Evolutionary conservation across 2,329 filamentous ascomycete species (phyloP).

Genomic region (Neofusicoccum sp.): DNA sequence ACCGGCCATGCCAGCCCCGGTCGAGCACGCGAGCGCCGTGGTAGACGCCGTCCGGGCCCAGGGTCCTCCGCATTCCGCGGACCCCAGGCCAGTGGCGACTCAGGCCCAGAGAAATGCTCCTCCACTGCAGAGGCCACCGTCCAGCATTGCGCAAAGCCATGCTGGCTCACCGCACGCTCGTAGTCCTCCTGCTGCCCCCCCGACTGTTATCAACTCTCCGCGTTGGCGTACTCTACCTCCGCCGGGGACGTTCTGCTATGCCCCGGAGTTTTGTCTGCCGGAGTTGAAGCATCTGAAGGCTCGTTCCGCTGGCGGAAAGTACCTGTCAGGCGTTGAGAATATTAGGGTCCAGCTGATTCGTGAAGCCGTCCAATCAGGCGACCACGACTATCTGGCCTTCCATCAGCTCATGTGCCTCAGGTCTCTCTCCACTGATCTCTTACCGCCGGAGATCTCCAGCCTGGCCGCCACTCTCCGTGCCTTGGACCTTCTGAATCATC

Average conservation of each 20-base stretch:
- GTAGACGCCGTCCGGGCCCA: neutral
- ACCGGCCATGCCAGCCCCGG: neutral
- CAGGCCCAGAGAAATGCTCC: neutral
- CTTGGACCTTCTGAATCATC: neutral
- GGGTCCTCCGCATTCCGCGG: neutral
- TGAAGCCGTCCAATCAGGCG: neutral
- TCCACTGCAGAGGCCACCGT: neutral
- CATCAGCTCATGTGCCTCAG: constrained; percentile 17
- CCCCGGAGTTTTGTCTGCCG: neutral
- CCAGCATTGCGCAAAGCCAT: neutral
- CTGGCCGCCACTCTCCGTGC: neutral
- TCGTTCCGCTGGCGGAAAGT: neutral
- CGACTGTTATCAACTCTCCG: no score
- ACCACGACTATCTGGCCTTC: constrained; percentile 5
- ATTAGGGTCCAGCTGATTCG: neutral
- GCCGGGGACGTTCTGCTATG: neutral
- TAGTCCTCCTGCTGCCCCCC: no score
- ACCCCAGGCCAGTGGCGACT: neutral
- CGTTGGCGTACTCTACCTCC: neutral
- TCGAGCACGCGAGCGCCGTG: neutral
- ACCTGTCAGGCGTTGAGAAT: neutral
- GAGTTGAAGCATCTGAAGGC: neutral
- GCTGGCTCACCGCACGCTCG: neutral
- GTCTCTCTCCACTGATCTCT: neutral
- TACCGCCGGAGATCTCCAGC: neutral